These are phyloP conservation scores for Alternaria tenuissima DNA, from an alignment of 2,329 filamentous ascomycete species.

Conservation along the genomic window DNA sequence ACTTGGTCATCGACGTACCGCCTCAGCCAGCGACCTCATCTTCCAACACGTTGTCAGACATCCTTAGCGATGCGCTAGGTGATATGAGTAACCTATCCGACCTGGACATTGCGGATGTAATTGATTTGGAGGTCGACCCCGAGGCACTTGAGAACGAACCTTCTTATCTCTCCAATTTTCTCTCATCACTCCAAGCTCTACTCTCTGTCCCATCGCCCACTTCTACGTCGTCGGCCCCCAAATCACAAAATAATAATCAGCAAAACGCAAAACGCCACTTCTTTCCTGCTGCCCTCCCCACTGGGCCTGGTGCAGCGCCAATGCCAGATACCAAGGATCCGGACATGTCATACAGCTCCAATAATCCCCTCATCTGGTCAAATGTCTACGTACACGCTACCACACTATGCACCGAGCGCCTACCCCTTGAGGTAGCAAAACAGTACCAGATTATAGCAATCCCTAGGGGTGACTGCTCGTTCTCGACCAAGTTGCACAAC, in stretches of 20 bases:
- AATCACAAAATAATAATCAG: slow-evolving; percentile 13
- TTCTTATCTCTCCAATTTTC: slow-evolving; percentile 45
- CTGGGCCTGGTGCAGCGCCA: slow-evolving; percentile 72
- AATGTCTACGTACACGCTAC: slow-evolving; percentile 73
- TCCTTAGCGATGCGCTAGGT: slow-evolving; percentile 33
- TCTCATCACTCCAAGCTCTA: slow-evolving; percentile 48
- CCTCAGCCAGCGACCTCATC: slow-evolving; percentile 31
- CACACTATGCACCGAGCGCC: slow-evolving; percentile 68
- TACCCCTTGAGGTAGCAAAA: slow-evolving; percentile 62
- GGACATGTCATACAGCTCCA: slow-evolving; percentile 42
- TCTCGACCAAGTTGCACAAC: slow-evolving; percentile 81
- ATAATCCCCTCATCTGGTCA: slow-evolving; percentile 69
- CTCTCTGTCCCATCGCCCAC: slow-evolving; percentile 38
- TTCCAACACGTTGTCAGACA: slow-evolving; percentile 27
- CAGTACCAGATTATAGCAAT: slow-evolving; percentile 81
- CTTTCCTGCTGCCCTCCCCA: slow-evolving; percentile 62
- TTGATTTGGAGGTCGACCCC: slow-evolving; percentile 39
- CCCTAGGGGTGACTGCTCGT: slow-evolving; percentile 82
- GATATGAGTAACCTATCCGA: slow-evolving; percentile 37
- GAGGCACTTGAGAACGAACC: slow-evolving; percentile 35
- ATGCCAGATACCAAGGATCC: slow-evolving; percentile 66
- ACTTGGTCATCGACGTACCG: slow-evolving; percentile 71
- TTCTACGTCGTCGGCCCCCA: slow-evolving; percentile 15
- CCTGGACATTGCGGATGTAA: slow-evolving; percentile 28
- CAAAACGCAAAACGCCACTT: slow-evolving; percentile 34